Conservation (phyloP, 2,329 filamentous ascomycete species). For the Trichoderma atroviride region DNA sequence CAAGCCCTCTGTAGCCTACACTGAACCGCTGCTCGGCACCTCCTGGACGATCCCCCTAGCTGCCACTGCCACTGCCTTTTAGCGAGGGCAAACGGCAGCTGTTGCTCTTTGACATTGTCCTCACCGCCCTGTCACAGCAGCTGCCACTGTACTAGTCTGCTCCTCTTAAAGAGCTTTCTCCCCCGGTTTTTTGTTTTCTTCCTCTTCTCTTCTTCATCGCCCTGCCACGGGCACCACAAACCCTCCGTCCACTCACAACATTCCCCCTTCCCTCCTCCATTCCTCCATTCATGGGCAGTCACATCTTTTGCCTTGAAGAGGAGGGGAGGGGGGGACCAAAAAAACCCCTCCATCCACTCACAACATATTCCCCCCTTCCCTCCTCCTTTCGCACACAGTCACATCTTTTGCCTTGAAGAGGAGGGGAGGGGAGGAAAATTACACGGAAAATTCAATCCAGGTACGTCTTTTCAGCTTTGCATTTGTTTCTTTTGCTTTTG, state of each 20-base stretch:
- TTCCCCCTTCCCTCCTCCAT: no score
- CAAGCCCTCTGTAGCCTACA: not conserved
- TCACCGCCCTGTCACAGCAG: not conserved
- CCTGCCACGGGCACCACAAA: not conserved
- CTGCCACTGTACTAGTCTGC: not conserved
- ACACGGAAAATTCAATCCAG: no score
- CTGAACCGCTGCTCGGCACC: not conserved
- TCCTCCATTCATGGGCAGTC: no score
- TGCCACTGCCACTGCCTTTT: not conserved
- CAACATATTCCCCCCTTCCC: not conserved
- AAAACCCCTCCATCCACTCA: no score
- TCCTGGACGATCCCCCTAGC: not conserved
- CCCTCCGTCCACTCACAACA: not conserved
- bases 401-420: not conserved
- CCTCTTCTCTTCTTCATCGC: not conserved
- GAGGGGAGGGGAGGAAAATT: not conserved
- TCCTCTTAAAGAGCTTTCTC: not conserved
- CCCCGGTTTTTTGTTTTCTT: not conserved
- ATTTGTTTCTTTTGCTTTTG: not conserved
- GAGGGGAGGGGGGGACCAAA: no score
- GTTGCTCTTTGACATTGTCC: not conserved
- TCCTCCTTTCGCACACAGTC: not conserved
- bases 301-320: no score
- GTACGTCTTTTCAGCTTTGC: not conserved
- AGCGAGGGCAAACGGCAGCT: not conserved